Conservation (phyloP, 2,329 filamentous ascomycete genomes). For the Hortaea werneckii region DNA sequence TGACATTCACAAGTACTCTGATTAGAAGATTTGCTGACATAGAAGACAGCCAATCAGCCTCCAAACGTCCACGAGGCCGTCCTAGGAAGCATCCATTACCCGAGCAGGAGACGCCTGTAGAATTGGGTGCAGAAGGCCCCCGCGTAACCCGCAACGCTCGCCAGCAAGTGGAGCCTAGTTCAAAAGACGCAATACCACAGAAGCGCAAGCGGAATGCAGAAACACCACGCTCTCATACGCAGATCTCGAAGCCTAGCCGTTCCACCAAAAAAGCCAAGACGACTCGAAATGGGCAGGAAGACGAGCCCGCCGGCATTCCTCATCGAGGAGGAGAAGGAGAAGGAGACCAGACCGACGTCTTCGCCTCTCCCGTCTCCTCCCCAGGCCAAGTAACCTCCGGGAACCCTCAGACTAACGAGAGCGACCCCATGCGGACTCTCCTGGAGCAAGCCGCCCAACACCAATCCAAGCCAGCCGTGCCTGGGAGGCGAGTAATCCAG, state of each 20-base stretch:
- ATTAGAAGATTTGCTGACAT: background rate
- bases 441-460: background rate
- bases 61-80: background rate
- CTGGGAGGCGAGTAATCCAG: background rate
- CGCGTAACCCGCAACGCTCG: background rate
- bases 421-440: background rate
- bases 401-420: background rate
- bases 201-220: background rate
- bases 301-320: background rate
- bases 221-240: background rate
- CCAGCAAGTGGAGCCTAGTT: background rate
- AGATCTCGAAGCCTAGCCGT: background rate
- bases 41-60: background rate
- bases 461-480: background rate
- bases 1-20: background rate
- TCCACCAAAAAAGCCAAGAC: background rate
- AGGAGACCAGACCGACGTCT: background rate
- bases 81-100: background rate
- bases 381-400: background rate
- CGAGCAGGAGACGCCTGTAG: background rate
- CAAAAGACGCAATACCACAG: background rate
- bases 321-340: background rate
- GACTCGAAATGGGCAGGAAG: background rate
- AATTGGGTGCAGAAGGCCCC: background rate
- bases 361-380: slow-evolving; percentile 1